Conservation (phyloP, 306 rosid species). For the Malus domestica region ASM211411v1 NC_041792.1:2499001-2499500, state of each 20-base stretch:
- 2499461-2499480: background rate
- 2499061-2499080: background rate
- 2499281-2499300: background rate
- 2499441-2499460: conserved; percentile 10
- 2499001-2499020: background rate
- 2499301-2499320: background rate
- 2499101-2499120: background rate
- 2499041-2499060: background rate
- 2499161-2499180: background rate
- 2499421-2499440: background rate
- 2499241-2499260: background rate
- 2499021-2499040: background rate
- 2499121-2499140: background rate
- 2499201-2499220: background rate
- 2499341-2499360: background rate
- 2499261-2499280: background rate
- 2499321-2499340: background rate
- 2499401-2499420: background rate
- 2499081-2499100: background rate
- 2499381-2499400: background rate
- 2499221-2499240: background rate
- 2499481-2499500: background rate
- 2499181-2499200: background rate
- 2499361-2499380: background rate
- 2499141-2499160: background rate